Percentiles rank a stretch among this genome's conserved stretches.
Evolutionary conservation across 148 eudicot species (phyloP).

Genomic region (Beta vulgaris): DNA sequence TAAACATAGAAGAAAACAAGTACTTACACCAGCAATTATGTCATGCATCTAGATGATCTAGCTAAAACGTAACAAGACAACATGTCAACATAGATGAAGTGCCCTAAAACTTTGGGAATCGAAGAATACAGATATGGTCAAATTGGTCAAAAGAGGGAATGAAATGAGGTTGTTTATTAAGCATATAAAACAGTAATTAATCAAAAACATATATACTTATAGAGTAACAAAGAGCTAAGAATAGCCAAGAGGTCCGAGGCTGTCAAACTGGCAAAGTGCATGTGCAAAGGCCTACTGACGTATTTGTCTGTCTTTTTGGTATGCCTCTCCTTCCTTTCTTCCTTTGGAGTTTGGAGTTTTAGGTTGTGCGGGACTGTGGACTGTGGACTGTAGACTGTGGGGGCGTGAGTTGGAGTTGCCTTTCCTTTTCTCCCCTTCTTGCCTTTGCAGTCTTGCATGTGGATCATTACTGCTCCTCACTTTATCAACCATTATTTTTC

Average conservation of each 20-base stretch:
- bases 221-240: not conserved
- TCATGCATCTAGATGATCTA: too few species aligned
- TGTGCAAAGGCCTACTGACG: conserved; percentile 24
- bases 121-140: too few species aligned
- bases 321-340: not conserved
- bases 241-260: not conserved
- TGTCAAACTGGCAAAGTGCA: conserved; percentile 21
- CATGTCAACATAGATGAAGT: too few species aligned
- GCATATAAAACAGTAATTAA: too few species aligned
- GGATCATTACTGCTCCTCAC: not conserved
- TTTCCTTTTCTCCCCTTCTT: not conserved
- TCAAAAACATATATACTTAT: not conserved
- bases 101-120: too few species aligned
- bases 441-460: conserved; percentile 16
- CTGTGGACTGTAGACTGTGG: not conserved
- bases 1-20: too few species aligned
- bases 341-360: not conserved
- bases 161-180: too few species aligned
- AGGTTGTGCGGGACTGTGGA: not conserved
- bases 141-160: too few species aligned
- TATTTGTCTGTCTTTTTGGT: conserved; percentile 6
- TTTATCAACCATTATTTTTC: not conserved
- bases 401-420: not conserved
- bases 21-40: too few species aligned
- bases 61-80: too few species aligned